Evolutionary conservation across 2,329 filamentous ascomycete species (phyloP), one percentile per base, ranked within the genome.

Genomic region (Triangularia verruculosa): DNA sequence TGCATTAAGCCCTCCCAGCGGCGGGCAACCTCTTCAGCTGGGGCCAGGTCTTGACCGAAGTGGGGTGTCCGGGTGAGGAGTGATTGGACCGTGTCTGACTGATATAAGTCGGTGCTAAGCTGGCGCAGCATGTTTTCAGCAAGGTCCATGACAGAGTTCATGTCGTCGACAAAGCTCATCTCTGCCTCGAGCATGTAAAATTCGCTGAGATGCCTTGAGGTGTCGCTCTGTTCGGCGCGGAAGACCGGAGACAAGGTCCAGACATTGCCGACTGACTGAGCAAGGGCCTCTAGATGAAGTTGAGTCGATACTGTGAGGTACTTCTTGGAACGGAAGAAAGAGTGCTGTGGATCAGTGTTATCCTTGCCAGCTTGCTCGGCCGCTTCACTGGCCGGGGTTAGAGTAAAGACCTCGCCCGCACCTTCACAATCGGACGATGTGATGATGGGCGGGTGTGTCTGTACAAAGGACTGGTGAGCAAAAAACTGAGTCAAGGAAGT

Each of bases 131-230:
- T 87, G 61, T 88, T 81, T 75, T 98, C 92, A 1, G 92, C 85
- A n/a, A 94, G 76, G 62, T 88, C 81, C 84, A 96, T 95, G 70
- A 99, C 82, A 25, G 84, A 79, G 28, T 83, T 79, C 68, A 97
- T 81, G 67, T 87, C 79, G 55, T 90, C 82, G 51, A 89, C 85
- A 74, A 97, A 97, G 71, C 87, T 89, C 74, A 93, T 81, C 76
- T 99, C 95, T 15, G 89, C 93, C 77, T 99, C 95, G 2, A 99
- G 85, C 95, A 99, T 98, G 78, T 98, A 98, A 72, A 99, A 98
- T 74, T 99, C 95, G 79, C 92, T 97, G 66, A 99, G 81, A 77
- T 99, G 95, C 27, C 95, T 88, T 5, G 93, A 89, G 0, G 95
- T 98, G 73, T 98, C 93, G 76, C 93, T 97, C 73, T 88, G 89